Evolutionary conservation across 1,284 basidiomycete species (phyloP), one percentile per base, ranked within the genome.

Genomic region (Malassezia brasiliensis): DNA sequence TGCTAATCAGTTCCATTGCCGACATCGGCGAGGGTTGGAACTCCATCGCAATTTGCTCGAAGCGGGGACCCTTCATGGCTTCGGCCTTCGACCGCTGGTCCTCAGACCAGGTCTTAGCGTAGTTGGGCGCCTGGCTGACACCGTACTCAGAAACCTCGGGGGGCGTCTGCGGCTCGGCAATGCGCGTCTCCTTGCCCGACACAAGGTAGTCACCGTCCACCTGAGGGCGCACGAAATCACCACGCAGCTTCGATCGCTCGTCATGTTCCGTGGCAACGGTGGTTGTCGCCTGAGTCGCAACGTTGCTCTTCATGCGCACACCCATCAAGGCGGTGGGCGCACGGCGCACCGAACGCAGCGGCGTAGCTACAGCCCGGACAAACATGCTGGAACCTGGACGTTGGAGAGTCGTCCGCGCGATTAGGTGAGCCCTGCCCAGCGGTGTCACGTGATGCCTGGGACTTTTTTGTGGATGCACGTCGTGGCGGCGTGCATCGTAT

Each of bases 21-120:
- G 87, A 88, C 61, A 85, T 78, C 20, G 90, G 85, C 59, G 83
- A 82, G 1, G 91, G 91, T 76, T 96, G 91, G 52, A 88, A 78
- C 42, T 83, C 82, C 79, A 89, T 82, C 38, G 78, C 77, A 19
- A 86, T 87, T 79, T 96, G 91, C 78, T 96, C 93, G 72, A 96
- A 94, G 25, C 90, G 83, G 17, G 89, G 85, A 49, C 82, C 81
- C 20, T 61, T 59, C 72, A 77, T 76, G 5, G 77, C 77, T 31
- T 59, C 78, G 85, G 88, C 64, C 82, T 85, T 74, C 14, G 65
- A 50, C 22, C 61, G 61, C 55, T 67, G 65, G 37, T 53, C 42
- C 17, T 34, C 37, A 20, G 50, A 54, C 65, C 65, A 67, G n/a
- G 60, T 66, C 8, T 25, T 5, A 2, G 53, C 25, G 14, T 42